These are phyloP conservation scores for Marchantia paleacea DNA, from an alignment of 225 moss, liverwort and hornwort genomes.

Conservation along the genomic window DNA sequence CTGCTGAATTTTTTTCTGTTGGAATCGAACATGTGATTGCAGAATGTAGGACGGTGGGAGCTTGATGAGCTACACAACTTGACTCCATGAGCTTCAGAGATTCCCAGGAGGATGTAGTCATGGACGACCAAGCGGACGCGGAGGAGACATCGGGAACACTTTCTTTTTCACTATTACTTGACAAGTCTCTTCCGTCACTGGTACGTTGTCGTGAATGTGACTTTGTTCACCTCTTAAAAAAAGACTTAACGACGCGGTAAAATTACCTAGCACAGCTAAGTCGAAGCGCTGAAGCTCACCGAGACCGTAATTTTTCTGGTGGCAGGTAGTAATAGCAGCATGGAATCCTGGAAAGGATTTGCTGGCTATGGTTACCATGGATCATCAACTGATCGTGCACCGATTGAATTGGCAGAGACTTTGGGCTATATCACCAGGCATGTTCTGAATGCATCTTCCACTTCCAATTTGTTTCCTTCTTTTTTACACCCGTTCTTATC, in stretches of 20 bases:
- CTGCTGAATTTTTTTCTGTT: no score
- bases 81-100: constrained; percentile 10
- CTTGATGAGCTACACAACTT: not conserved
- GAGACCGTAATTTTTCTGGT: not conserved
- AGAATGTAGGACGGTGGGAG: not conserved
- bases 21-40: no score
- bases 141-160: constrained; percentile 25
- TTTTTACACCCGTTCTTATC: not conserved
- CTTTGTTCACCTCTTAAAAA: not conserved
- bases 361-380: constrained; percentile 89
- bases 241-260: not conserved
- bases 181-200: constrained; percentile 43
- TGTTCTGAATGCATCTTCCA: constrained; percentile 9
- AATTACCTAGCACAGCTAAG: not conserved
- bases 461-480: not conserved
- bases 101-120: constrained; percentile 23
- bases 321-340: constrained; percentile 73
- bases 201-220: constrained; percentile 9
- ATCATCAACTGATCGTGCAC: constrained; percentile 94
- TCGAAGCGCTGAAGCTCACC: not conserved
- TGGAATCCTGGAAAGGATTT: constrained; percentile 99
- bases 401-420: constrained; percentile 99
- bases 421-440: constrained; percentile 92
- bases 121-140: constrained; percentile 26
- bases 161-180: constrained; percentile 43